Conservation (phyloP, 306 rosid species). For the Styphnolobium japonicum region DNA sequence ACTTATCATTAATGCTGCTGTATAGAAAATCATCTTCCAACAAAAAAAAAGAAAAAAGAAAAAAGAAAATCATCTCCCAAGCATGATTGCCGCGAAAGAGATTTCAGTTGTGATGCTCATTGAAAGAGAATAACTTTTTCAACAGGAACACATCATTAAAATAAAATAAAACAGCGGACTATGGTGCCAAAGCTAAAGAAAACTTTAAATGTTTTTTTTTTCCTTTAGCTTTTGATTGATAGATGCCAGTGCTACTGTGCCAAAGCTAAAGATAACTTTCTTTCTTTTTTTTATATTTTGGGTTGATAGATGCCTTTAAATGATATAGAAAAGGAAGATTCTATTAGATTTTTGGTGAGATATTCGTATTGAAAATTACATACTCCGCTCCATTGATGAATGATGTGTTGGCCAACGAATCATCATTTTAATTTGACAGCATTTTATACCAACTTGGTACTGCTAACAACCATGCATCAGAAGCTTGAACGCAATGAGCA, state of each 20-base stretch:
- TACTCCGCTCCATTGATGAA: too few species aligned
- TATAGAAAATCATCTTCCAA: background rate
- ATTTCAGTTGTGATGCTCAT: background rate
- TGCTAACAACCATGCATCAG: background rate
- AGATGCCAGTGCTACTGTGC: too few species aligned
- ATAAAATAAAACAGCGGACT: too few species aligned
- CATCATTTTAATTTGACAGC: too few species aligned
- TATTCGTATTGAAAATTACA: background rate
- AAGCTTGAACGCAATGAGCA: background rate
- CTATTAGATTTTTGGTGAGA: background rate
- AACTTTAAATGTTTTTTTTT: too few species aligned
- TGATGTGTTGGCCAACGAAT: too few species aligned
- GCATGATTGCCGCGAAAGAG: background rate
- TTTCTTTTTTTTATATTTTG: too few species aligned
- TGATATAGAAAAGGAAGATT: background rate
- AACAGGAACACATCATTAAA: background rate
- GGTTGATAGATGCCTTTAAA: background rate
- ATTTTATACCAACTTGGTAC: too few species aligned
- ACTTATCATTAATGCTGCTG: background rate
- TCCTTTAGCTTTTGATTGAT: too few species aligned
- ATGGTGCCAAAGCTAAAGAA: too few species aligned
- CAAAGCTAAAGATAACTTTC: too few species aligned
- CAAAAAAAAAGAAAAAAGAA: too few species aligned
- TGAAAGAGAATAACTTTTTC: background rate
- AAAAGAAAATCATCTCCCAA: background rate